Evolutionary conservation across 805 yeast genomes (phyloP).

Genomic region (Barnettozyma sucrosica): DNA sequence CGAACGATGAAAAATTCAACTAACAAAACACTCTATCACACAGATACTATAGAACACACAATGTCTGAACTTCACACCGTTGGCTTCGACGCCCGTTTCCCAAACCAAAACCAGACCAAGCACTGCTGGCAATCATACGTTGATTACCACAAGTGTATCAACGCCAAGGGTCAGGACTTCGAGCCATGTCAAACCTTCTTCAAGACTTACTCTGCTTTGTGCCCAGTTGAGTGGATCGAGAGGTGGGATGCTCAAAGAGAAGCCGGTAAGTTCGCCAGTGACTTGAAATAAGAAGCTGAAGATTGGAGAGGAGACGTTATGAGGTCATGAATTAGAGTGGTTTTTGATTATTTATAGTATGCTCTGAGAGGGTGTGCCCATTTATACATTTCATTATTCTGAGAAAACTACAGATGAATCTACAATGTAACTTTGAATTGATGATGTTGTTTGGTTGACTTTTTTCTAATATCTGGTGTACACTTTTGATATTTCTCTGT

Average conservation of each 20-base stretch:
- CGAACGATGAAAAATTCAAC: conserved; percentile 7
- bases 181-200: conserved; percentile 95
- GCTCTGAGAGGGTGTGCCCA: not conserved
- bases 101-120: conserved; percentile 94
- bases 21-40: not conserved
- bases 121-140: conserved; percentile 98
- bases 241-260: conserved; percentile 86
- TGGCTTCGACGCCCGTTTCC: conserved; percentile 90
- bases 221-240: conserved; percentile 81
- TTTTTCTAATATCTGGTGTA: not conserved
- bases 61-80: conserved; percentile 46
- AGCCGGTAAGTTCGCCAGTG: conserved; percentile 51
- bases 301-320: not conserved
- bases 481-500: not conserved
- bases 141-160: conserved; percentile 96
- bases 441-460: not conserved
- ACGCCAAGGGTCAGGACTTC: conserved; percentile 95
- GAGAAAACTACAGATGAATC: not conserved
- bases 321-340: conserved; percentile 3
- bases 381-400: conserved; percentile 2
- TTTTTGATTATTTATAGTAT: conserved; percentile 2
- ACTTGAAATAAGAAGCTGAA: conserved; percentile 27
- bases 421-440: not conserved
- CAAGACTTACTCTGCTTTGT: conserved; percentile 81
- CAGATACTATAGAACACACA: not conserved